phyloP scores from a whole-genome alignment of 2,329 filamentous ascomycete genomes.

The Tolypocladium nubicola region DNA sequence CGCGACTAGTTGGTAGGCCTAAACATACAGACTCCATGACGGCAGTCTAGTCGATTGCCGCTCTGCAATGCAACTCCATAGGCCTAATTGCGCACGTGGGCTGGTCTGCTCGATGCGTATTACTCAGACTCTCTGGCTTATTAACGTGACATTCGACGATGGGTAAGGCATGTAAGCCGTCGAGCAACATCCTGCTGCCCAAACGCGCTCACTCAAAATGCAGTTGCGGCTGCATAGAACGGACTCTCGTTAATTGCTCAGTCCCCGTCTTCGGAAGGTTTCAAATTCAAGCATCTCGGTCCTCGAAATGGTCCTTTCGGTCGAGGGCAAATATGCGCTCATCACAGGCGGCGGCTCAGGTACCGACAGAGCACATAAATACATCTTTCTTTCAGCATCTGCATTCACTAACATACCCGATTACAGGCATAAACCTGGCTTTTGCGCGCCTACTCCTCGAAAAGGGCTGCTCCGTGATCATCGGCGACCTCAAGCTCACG shows the following conservation, averaged over 20 bases:
- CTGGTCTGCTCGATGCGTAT: background rate
- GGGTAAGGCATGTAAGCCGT: background rate
- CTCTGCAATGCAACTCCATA: background rate
- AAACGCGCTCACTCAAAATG: background rate
- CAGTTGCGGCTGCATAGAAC: background rate
- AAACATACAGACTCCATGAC: background rate
- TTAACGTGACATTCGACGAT: background rate
- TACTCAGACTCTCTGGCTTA: background rate
- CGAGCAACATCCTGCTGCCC: background rate
- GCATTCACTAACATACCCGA: background rate
- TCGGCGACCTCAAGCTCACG: conserved; percentile 23
- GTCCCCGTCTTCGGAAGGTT: background rate
- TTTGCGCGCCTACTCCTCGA: conserved; percentile 22
- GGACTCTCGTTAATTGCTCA: background rate
- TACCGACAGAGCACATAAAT: background rate
- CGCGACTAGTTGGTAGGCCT: background rate
- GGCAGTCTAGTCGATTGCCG: background rate
- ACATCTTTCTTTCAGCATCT: background rate
- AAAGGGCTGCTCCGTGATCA: conserved; percentile 24
- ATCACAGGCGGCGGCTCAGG: conserved; percentile 20
- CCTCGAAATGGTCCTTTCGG: conserved; percentile 8
- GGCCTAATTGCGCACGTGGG: background rate
- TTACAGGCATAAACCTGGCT: conserved; percentile 24
- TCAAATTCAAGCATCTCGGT: background rate
- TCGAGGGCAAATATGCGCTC: conserved; percentile 18